Conservation (phyloP, 148 eudicot species). For the Silene latifolia region DNA sequence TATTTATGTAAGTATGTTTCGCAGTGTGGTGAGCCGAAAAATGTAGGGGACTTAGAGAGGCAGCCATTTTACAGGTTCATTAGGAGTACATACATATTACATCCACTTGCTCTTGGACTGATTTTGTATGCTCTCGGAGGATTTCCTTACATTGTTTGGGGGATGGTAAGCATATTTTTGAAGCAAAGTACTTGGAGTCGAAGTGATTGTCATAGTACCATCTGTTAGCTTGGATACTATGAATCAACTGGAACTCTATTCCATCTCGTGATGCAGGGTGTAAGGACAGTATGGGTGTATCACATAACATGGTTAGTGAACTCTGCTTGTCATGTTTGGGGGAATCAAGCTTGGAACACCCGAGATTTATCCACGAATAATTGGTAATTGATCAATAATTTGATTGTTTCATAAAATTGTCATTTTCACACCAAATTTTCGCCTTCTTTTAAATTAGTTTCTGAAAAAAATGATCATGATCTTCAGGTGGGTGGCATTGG, state of each 20-base stretch:
- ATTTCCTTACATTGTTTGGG: constrained; percentile 76
- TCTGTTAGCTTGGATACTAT: too few relatives aligned
- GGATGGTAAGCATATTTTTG: constrained; percentile 49
- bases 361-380: constrained; percentile 63
- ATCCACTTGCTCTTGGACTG: constrained; percentile 58
- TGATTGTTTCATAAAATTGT: too few relatives aligned
- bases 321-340: constrained; percentile 83
- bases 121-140: constrained; percentile 68
- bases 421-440: too few relatives aligned
- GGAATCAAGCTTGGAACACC: constrained; percentile 62
- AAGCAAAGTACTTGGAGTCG: too few relatives aligned
- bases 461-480: not conserved
- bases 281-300: constrained; percentile 54
- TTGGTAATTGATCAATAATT: constrained; percentile 35
- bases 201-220: too few relatives aligned
- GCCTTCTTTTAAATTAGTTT: too few relatives aligned
- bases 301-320: constrained; percentile 68
- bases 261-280: constrained; percentile 36
- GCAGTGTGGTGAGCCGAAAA: constrained; percentile 68
- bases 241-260: too few relatives aligned
- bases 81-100: constrained; percentile 48
- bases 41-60: constrained; percentile 73
- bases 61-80: constrained; percentile 67
- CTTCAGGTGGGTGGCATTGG: constrained; percentile 67
- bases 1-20: not conserved